Evolutionary conservation across 179 eudicot species (phyloP), one percentile per base, ranked within the genome.

Genomic region (Beta lomatogona): DNA sequence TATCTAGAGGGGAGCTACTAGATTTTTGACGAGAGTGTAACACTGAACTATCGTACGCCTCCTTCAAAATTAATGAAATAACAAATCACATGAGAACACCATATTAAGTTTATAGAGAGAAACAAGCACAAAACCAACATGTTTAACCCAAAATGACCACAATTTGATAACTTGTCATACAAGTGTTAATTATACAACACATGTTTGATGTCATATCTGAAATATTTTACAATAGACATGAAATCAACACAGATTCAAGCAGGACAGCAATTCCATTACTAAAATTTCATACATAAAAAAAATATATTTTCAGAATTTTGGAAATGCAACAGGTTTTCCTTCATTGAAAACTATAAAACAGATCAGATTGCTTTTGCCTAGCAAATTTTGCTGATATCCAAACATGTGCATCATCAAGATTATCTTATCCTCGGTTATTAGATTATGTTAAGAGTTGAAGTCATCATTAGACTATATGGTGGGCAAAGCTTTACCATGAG

Each of bases 401-500:
- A 12, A 16, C 5, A 4, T 14, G 5, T 53, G 31, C 22, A n/a
- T 19, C 0, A 6, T 73, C 13, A 3, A 50, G 31, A 53, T 50
- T 7, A 73, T 21, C 1, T 14, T 66, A 22, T 54, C 0, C n/a
- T 54, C 7, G 28, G 9, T 55, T 4, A 55, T 57, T 2, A 44
- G n/a, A 74, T 7, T 0, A 31, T 18, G 16, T 18, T 74, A 31
- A 74, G 15, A 55, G 65, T 13, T 13, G 67, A 69, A 41, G 4
- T 44, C 14, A n/a, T 18, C 13, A 55, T 36, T 54, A 68, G 72
- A 53, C 9, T 19, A 13, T 55, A 31, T 13, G 28, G 80, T 28
- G 71, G 22, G 48, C 16, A 25, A 74, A 76, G 80, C 55, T 18
- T 77, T 91, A 94, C 95, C 94, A 50, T 82, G 82, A 69, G 83